These are phyloP conservation scores for Fusarium penzigii DNA, from an alignment of 2,329 filamentous ascomycete genomes.

Conservation along the genomic window DNA sequence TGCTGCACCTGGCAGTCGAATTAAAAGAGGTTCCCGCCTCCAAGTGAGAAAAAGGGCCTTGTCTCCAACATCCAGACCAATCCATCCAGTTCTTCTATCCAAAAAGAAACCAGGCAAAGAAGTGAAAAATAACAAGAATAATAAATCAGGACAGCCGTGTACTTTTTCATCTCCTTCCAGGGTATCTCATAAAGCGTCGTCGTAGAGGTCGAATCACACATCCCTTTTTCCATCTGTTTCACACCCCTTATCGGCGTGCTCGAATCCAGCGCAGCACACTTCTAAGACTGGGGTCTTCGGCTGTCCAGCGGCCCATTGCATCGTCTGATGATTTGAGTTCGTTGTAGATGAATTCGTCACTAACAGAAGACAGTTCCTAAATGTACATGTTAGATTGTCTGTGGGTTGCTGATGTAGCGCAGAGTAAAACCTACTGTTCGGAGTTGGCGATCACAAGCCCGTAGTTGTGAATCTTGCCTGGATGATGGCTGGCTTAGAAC, in stretches of 20 bases:
- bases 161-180: background rate
- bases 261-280: constrained; percentile 61
- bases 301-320: constrained; percentile 60
- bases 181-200: constrained; percentile 4
- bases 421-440: constrained; percentile 49
- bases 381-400: background rate
- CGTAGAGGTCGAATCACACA: constrained; percentile 12
- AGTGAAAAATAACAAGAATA: background rate
- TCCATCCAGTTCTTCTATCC: constrained; percentile 16
- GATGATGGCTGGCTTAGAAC: constrained; percentile 52
- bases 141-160: background rate
- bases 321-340: constrained; percentile 56
- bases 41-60: constrained; percentile 5
- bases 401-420: background rate
- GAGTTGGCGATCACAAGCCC: constrained; percentile 57
- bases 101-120: constrained; percentile 11
- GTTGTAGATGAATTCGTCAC: constrained; percentile 59
- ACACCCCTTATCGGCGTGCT: constrained; percentile 26
- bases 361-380: constrained; percentile 57
- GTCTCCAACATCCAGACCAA: constrained; percentile 1
- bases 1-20: constrained; percentile 30
- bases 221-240: constrained; percentile 13
- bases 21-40: constrained; percentile 27
- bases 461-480: constrained; percentile 50
- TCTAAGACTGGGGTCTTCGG: constrained; percentile 60